Evolutionary conservation across 2,329 filamentous ascomycete species (phyloP).

Genomic region (Lomentospora prolificans): DNA sequence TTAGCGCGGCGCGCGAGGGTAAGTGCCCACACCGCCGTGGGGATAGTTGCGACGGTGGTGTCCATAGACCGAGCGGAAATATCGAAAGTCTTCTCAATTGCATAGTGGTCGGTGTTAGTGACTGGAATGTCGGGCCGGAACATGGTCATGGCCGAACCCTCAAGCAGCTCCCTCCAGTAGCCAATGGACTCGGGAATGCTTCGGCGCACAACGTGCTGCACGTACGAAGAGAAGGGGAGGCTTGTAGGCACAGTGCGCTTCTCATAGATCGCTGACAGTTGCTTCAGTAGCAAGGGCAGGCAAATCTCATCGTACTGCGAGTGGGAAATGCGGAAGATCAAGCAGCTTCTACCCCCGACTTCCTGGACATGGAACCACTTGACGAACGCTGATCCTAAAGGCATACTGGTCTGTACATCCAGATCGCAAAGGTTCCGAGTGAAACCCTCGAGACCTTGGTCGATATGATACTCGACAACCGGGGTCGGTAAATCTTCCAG

Average conservation of each 20-base stretch:
- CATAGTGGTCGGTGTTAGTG: conserved; percentile 26
- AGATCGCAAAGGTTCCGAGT: conserved; percentile 41
- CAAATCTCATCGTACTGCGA: conserved; percentile 63
- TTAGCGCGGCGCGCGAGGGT: conserved; percentile 45
- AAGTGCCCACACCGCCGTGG: conserved; percentile 58
- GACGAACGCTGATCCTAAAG: conserved; percentile 49
- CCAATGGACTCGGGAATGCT: conserved; percentile 39
- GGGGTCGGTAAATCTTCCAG: conserved; percentile 41
- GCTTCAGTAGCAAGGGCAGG: conserved; percentile 49
- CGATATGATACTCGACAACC: conserved; percentile 42
- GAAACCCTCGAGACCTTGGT: conserved; percentile 40
- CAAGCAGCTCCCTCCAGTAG: conserved; percentile 52
- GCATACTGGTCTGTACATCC: conserved; percentile 45
- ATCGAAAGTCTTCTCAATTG: conserved; percentile 31
- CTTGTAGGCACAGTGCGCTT: conserved; percentile 20
- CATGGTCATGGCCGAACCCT: conserved; percentile 40
- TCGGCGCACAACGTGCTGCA: conserved; percentile 29
- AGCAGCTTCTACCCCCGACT: conserved; percentile 24
- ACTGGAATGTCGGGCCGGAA: conserved; percentile 29
- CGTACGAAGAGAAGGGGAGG: conserved; percentile 35
- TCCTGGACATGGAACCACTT: conserved; percentile 45
- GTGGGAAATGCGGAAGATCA: conserved; percentile 55
- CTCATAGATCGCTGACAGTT: conserved; percentile 43
- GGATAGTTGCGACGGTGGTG: conserved; percentile 53
- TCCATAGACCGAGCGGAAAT: conserved; percentile 39